These are phyloP conservation scores for Hypoxylon sp. DNA, from an alignment of 2,329 filamentous ascomycete genomes.

Conservation along the genomic window DNA sequence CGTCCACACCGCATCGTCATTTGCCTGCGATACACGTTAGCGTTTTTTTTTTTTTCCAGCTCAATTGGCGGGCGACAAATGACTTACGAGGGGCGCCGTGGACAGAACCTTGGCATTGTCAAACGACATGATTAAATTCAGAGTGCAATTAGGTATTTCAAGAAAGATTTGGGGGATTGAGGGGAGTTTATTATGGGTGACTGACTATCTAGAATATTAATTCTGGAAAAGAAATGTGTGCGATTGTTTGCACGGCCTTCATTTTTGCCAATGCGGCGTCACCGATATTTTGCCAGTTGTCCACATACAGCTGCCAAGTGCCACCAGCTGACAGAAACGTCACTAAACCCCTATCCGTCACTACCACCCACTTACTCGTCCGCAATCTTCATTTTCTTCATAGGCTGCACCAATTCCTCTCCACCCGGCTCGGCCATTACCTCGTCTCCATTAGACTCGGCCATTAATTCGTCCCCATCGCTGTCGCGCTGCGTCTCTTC, in stretches of 20 bases:
- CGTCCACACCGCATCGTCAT: constrained; percentile 66
- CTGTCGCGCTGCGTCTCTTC: too few relatives aligned
- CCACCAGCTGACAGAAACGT: background rate
- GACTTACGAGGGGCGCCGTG: constrained; percentile 56
- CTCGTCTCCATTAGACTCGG: too few relatives aligned
- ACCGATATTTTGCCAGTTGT: constrained; percentile 35
- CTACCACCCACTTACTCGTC: too few relatives aligned
- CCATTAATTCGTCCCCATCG: too few relatives aligned
- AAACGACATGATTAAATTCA: constrained; percentile 50
- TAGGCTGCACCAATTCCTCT: too few relatives aligned
- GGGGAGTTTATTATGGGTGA: too few relatives aligned
- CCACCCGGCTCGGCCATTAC: too few relatives aligned
- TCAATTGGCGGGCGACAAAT: too few relatives aligned
- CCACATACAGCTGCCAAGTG: background rate
- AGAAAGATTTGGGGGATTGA: constrained; percentile 6
- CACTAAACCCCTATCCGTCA: too few relatives aligned
- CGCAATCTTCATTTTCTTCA: background rate
- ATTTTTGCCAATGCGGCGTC: constrained; percentile 21
- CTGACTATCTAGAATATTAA: too few relatives aligned
- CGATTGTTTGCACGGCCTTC: constrained; percentile 5
- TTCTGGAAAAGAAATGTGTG: constrained; percentile 24
- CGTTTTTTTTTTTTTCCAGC: too few relatives aligned
- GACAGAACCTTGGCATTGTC: constrained; percentile 54
- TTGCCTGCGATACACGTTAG: too few relatives aligned
- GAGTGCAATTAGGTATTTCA: constrained; percentile 9